These are phyloP conservation scores for Brettanomyces sp. DNA, from an alignment of 805 yeast species.

Conservation along the genomic window DNA sequence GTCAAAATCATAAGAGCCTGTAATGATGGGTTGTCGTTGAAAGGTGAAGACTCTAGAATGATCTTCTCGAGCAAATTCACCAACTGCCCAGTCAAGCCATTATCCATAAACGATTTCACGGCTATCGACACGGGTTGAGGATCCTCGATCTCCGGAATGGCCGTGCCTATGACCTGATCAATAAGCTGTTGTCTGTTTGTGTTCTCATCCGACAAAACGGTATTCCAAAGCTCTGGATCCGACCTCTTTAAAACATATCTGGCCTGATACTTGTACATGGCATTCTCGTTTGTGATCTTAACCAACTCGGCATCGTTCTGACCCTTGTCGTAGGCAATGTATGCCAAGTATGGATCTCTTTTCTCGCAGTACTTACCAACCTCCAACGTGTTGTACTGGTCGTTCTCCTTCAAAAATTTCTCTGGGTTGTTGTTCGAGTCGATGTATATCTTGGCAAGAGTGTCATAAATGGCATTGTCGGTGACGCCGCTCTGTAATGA, in stretches of 20 bases:
- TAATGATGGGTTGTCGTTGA: conserved; percentile 87
- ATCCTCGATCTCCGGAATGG: conserved; percentile 86
- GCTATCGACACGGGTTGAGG: conserved; percentile 92
- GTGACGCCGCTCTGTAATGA: conserved; percentile 75
- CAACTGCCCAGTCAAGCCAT: conserved; percentile 84
- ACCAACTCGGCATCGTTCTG: conserved; percentile 82
- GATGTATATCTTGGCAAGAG: conserved; percentile 94
- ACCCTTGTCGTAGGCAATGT: conserved; percentile 96
- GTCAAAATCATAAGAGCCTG: conserved; percentile 90
- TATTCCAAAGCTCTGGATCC: conserved; percentile 75
- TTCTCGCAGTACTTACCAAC: conserved; percentile 98
- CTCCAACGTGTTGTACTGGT: conserved; percentile 80
- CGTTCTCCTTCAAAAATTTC: conserved; percentile 87
- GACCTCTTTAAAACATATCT: conserved; percentile 84
- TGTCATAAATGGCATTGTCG: conserved; percentile 88
- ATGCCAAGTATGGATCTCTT: conserved; percentile 97
- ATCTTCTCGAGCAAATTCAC: conserved; percentile 93
- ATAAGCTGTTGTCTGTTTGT: conserved; percentile 83
- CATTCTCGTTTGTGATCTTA: conserved; percentile 88
- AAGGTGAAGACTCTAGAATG: conserved; percentile 94
- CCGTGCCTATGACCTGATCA: conserved; percentile 92
- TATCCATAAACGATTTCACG: conserved; percentile 93
- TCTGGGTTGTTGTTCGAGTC: conserved; percentile 98
- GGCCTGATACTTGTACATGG: conserved; percentile 99
- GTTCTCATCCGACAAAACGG: conserved; percentile 67